Conservation (phyloP, 2,329 filamentous ascomycete species). For the Penicillium oxalicum region DNA sequence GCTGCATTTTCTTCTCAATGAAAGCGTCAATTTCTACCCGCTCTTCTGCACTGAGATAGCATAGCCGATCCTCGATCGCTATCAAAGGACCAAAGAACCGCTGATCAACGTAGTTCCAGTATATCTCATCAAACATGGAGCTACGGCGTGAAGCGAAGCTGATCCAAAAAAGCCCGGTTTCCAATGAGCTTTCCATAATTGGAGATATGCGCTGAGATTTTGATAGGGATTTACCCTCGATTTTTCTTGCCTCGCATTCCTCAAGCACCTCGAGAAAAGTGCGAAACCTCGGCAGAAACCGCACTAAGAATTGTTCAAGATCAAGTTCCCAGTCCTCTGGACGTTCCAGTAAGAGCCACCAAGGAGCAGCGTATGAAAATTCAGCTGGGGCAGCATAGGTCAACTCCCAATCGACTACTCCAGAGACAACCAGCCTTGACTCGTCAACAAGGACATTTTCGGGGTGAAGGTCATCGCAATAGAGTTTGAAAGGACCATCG, state of each 20-base stretch:
- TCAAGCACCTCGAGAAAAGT: conserved; percentile 23
- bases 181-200: conserved; percentile 20
- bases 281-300: conserved; percentile 19
- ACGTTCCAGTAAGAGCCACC: conserved; percentile 24
- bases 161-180: conserved; percentile 26
- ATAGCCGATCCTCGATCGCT: conserved; percentile 18
- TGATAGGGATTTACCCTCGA: conserved; percentile 12
- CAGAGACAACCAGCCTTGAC: conserved; percentile 14
- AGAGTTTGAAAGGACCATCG: conserved; percentile 24
- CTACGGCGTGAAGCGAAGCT: conserved; percentile 22
- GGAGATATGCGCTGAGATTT: conserved; percentile 18
- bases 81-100: conserved; percentile 22
- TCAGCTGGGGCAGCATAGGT: conserved; percentile 21
- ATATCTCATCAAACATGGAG: conserved; percentile 28
- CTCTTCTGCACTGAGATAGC: conserved; percentile 21
- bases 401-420: conserved; percentile 27
- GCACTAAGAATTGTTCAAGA: conserved; percentile 20
- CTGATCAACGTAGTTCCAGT: conserved; percentile 25
- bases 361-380: conserved; percentile 21
- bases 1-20: conserved; percentile 21
- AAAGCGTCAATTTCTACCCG: conserved; percentile 15
- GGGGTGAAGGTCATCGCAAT: conserved; percentile 28
- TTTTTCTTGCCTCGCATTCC: conserved; percentile 19
- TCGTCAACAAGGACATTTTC: conserved; percentile 23
- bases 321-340: conserved; percentile 25